Percentiles rank a stretch among this genome's conserved stretches.
Conservation (phyloP, 139 green algal species). For the Dunaliella primolecta region DNA sequence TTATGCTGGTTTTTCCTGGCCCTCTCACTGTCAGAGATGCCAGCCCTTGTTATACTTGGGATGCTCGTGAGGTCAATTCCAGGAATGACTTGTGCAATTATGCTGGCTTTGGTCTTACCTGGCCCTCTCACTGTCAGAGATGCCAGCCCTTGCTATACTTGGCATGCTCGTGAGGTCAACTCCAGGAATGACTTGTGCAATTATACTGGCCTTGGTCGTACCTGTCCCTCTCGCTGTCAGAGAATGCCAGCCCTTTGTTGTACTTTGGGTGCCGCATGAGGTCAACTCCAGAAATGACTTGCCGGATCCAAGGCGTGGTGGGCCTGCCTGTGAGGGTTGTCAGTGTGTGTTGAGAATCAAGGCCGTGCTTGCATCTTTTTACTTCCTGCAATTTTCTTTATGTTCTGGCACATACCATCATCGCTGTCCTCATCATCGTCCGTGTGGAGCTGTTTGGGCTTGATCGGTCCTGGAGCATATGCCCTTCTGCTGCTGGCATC, state of each 20-base stretch:
- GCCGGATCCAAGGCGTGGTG: background rate
- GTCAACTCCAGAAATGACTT: background rate
- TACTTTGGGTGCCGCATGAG: slow-evolving; percentile 49
- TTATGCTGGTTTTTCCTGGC: too few relatives aligned
- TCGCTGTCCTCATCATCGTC: background rate
- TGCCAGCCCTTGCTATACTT: too few relatives aligned
- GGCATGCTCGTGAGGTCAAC: too few relatives aligned
- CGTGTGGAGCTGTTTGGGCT: background rate
- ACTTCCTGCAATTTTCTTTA: background rate
- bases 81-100: too few relatives aligned
- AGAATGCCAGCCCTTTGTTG: slow-evolving; percentile 87
- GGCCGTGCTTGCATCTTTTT: background rate
- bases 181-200: too few relatives aligned
- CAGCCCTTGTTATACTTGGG: too few relatives aligned
- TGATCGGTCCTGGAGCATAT: background rate
- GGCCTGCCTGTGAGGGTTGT: background rate
- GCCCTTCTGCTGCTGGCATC: background rate
- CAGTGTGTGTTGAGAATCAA: background rate
- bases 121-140: too few relatives aligned
- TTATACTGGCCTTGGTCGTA: too few relatives aligned
- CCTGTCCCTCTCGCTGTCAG: slow-evolving; percentile 72
- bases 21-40: too few relatives aligned
- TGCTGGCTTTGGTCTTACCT: too few relatives aligned
- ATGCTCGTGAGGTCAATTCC: too few relatives aligned
- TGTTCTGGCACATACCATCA: background rate